Conservation (phyloP, 2,329 filamentous ascomycete species). For the Magnaporthales sp. region DNA sequence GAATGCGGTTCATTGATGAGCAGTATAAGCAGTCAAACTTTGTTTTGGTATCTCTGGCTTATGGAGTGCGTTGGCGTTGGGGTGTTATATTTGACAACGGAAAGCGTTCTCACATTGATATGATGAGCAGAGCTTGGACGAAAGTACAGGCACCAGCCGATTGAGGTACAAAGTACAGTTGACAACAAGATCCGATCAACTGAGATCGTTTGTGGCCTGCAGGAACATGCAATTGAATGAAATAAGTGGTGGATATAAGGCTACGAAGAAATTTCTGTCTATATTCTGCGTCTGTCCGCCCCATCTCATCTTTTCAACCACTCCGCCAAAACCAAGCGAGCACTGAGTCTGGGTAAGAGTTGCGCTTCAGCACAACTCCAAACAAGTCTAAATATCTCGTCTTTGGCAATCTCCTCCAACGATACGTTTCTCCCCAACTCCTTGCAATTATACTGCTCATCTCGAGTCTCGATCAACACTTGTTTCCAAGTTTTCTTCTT, state of each 20-base stretch:
- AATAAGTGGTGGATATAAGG: neutral
- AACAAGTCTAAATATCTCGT: neutral
- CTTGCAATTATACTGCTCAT: neutral
- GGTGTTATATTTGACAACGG: neutral
- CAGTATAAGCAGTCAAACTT: neutral
- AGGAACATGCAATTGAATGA: neutral
- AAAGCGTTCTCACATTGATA: neutral
- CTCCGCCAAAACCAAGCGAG: neutral
- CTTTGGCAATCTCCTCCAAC: neutral
- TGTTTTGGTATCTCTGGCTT: neutral
- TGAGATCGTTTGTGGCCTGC: neutral
- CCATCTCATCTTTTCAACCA: neutral
- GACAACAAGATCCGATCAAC: neutral
- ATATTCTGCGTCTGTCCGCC: neutral
- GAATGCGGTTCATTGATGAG: neutral
- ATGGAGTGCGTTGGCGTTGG: neutral
- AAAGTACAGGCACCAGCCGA: neutral
- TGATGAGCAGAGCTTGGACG: neutral
- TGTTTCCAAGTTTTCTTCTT: neutral
- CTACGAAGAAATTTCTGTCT: slow-evolving; percentile 1
- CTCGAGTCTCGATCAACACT: neutral
- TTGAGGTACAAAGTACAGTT: neutral
- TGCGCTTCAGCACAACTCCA: neutral
- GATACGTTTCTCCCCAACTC: neutral
- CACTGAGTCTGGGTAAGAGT: neutral